Evolutionary conservation across 352 stramenopile species (phyloP).

Genomic region (Peronosclerospora sorghi): DNA sequence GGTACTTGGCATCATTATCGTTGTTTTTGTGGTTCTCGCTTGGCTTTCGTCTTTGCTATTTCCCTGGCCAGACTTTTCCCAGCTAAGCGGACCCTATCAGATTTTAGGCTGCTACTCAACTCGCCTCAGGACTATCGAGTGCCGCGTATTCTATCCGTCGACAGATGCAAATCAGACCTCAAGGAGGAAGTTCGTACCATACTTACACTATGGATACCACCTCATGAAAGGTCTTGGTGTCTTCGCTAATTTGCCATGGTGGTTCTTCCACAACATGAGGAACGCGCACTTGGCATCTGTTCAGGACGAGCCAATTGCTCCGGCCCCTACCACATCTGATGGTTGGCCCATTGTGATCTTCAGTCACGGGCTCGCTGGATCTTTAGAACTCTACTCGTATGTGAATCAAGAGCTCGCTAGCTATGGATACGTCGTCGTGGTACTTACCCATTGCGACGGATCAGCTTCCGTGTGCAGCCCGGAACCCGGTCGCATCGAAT

Average conservation of each 20-base stretch:
- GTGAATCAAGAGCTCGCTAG: slow-evolving; percentile 62
- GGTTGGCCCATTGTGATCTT: slow-evolving; percentile 51
- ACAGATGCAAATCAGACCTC: background rate
- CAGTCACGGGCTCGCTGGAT: slow-evolving; percentile 47
- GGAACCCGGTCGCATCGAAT: slow-evolving; percentile 29
- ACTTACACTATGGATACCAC: slow-evolving; percentile 47
- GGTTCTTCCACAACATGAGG: slow-evolving; percentile 41
- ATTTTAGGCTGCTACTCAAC: slow-evolving; percentile 30
- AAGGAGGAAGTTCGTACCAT: slow-evolving; percentile 3
- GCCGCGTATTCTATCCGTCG: slow-evolving; percentile 58
- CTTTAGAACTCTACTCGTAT: slow-evolving; percentile 50
- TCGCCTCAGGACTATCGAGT: slow-evolving; percentile 41
- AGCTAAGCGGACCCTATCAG: slow-evolving; percentile 27
- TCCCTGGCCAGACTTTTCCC: slow-evolving; percentile 40
- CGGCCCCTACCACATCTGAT: slow-evolving; percentile 2
- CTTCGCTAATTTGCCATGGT: slow-evolving; percentile 37
- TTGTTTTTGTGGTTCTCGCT: slow-evolving; percentile 9
- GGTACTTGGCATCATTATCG: slow-evolving; percentile 1
- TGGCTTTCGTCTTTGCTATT: slow-evolving; percentile 32
- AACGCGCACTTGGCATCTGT: slow-evolving; percentile 38
- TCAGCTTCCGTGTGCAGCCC: slow-evolving; percentile 43
- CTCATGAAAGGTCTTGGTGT: slow-evolving; percentile 33
- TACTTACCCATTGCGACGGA: slow-evolving; percentile 54
- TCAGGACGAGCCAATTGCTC: slow-evolving; percentile 25
- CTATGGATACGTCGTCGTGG: slow-evolving; percentile 41